Conservation (phyloP, 306 rosid species). For the Biancaea sappan region DNA sequence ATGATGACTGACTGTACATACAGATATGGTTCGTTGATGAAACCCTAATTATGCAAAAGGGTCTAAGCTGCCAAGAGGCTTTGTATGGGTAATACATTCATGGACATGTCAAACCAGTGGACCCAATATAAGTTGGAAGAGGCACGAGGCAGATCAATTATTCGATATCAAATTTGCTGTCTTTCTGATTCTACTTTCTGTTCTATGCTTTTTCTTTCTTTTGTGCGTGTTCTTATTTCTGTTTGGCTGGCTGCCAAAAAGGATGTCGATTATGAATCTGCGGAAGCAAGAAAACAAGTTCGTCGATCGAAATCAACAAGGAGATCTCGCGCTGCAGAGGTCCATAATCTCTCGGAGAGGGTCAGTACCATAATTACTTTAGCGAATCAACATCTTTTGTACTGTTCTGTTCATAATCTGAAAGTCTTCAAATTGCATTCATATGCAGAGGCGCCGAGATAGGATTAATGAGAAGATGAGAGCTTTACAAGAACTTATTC, state of each 20-base stretch:
- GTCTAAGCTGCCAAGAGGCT: not conserved
- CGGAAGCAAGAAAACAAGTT: constrained; percentile 50
- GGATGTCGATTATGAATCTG: constrained; percentile 62
- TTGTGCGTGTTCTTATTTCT: not conserved
- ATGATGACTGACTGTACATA: not conserved
- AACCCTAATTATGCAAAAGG: not conserved
- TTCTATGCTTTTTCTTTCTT: not conserved
- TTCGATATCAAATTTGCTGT: not conserved
- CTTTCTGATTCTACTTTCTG: not conserved
- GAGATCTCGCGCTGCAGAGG: constrained; percentile 83
- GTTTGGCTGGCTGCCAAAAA: constrained; percentile 35
- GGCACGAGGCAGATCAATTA: not conserved
- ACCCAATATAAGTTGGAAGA: not conserved
- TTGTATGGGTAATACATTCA: too few relatives aligned
- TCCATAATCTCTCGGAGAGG: constrained; percentile 95
- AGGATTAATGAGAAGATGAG: constrained; percentile 89
- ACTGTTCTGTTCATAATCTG: constrained; percentile 6
- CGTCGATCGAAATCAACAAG: constrained; percentile 61
- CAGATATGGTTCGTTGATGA: too few relatives aligned
- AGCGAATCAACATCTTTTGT: not conserved
- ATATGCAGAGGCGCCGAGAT: constrained; percentile 81
- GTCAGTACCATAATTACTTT: constrained; percentile 39
- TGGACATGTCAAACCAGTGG: too few relatives aligned
- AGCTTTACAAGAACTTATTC: constrained; percentile 85
- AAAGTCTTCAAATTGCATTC: constrained; percentile 20